These are phyloP conservation scores for Aspergillus transmontanensis DNA, from an alignment of 2,329 filamentous ascomycete genomes.

Conservation along the genomic window DNA sequence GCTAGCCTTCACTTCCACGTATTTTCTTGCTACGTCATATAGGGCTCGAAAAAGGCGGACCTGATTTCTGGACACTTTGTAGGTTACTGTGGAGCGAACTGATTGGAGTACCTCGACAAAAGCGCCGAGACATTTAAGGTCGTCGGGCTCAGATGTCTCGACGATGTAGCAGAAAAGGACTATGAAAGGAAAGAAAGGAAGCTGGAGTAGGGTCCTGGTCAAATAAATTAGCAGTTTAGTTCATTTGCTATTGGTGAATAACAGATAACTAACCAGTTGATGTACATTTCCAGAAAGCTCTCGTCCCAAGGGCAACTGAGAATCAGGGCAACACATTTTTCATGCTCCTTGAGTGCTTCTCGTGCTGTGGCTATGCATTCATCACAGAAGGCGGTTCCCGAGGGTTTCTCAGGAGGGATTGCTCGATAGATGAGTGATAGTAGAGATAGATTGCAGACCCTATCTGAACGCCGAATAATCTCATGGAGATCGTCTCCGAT, in stretches of 20 bases:
- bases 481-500: background rate
- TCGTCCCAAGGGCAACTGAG: background rate
- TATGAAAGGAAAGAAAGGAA: constrained; percentile 20
- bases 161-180: constrained; percentile 20
- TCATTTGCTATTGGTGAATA: background rate
- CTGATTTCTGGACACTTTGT: constrained; percentile 10
- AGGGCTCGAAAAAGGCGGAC: constrained; percentile 15
- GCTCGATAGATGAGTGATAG: constrained; percentile 16
- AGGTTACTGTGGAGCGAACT: background rate
- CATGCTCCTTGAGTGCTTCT: constrained; percentile 10
- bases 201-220: background rate
- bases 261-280: constrained; percentile 9
- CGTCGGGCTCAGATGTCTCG: constrained; percentile 14
- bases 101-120: constrained; percentile 15
- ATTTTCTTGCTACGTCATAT: constrained; percentile 16
- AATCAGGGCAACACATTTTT: constrained; percentile 15
- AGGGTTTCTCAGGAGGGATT: constrained; percentile 12
- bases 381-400: constrained; percentile 4
- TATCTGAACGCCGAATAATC: background rate
- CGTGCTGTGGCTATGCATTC: constrained; percentile 15
- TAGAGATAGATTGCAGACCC: constrained; percentile 4
- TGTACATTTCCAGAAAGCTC: constrained; percentile 12
- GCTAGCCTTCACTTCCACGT: constrained; percentile 11
- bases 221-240: background rate
- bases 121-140: constrained; percentile 12